A percentile compares a stretch with the other conserved stretches of the same genome.
Evolutionary conservation across 768 basidiomycete genomes (phyloP).

Genomic region (Coprinopsis strossmayeri): DNA sequence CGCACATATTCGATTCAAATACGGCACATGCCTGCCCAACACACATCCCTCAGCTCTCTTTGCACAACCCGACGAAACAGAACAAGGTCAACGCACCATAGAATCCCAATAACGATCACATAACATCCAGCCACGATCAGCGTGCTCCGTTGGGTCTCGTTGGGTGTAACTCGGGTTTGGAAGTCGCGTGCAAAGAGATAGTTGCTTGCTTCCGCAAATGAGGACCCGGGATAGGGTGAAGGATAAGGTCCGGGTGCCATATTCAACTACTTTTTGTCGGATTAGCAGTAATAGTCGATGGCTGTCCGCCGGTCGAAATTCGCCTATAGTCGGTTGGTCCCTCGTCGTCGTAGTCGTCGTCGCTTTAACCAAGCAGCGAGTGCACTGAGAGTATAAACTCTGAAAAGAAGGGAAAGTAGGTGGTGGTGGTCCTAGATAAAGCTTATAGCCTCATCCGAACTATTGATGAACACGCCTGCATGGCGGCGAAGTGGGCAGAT

Average conservation of each 20-base stretch:
- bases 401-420: background rate
- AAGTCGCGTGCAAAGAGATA: constrained; percentile 32
- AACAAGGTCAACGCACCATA: constrained; percentile 51
- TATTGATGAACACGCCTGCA: no score
- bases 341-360: no score
- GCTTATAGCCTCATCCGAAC: no score
- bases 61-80: constrained; percentile 4
- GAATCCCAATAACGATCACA: constrained; percentile 65
- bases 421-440: background rate
- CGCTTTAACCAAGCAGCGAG: no score
- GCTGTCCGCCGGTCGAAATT: background rate
- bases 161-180: constrained; percentile 49
- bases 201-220: constrained; percentile 11
- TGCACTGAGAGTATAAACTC: no score
- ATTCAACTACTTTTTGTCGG: background rate
- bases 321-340: no score
- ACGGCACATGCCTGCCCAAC: constrained; percentile 64
- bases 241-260: constrained; percentile 13
- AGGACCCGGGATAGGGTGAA: constrained; percentile 1
- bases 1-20: constrained; percentile 68
- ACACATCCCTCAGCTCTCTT: background rate
- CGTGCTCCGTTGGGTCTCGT: constrained; percentile 65
- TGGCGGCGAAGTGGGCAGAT: no score
- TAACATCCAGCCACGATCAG: constrained; percentile 78
- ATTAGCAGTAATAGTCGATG: background rate